phyloP scores from a whole-genome alignment of 164 flowering plant species.

The grape (Vitis vinifera) region ASM3070453v1 NC_081822.1:10900001-10900500 shows the following conservation, averaged over 20 bases:
- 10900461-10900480: slow-evolving; percentile 43
- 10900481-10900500: slow-evolving; percentile 78
- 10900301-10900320: slow-evolving; percentile 48
- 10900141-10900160: slow-evolving; percentile 25
- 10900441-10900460: slow-evolving; percentile 71
- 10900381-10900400: slow-evolving; percentile 89
- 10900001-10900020: no score
- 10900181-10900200: not conserved
- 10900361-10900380: slow-evolving; percentile 73
- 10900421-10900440: slow-evolving; percentile 90
- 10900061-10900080: not conserved
- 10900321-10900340: slow-evolving; percentile 80
- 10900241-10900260: not conserved
- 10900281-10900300: slow-evolving; percentile 10
- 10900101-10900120: slow-evolving; percentile 52
- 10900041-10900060: no score
- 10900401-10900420: slow-evolving; percentile 75
- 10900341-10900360: slow-evolving; percentile 71
- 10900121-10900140: slow-evolving; percentile 20
- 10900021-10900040: no score
- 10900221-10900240: not conserved
- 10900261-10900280: slow-evolving; percentile 4
- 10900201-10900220: not conserved
- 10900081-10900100: slow-evolving; percentile 51
- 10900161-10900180: not conserved